phyloP scores from a whole-genome alignment of 2,329 filamentous ascomycete species.

The Alternaria gaisen region DNA sequence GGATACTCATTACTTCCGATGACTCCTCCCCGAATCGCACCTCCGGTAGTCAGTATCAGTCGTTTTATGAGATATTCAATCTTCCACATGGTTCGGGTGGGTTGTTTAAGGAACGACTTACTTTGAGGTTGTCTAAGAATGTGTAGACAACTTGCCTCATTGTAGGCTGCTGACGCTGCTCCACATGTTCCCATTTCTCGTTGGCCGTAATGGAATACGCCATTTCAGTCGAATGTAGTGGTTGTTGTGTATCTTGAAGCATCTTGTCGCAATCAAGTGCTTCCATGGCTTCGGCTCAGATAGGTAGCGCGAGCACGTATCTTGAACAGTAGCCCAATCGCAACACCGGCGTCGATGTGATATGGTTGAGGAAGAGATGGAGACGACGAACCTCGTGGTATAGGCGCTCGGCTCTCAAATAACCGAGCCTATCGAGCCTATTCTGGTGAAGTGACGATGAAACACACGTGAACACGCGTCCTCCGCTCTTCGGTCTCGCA shows the following conservation, averaged over 20 bases:
- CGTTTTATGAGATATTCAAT: neutral
- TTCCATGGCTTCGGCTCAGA: neutral
- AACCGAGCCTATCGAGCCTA: constrained; percentile 1
- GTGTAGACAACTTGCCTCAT: constrained; percentile 19
- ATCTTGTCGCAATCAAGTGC: neutral
- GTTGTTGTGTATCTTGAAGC: neutral
- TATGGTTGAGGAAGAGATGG: neutral
- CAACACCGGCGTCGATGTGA: neutral
- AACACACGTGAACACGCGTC: constrained; percentile 13
- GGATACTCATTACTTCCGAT: constrained; percentile 23
- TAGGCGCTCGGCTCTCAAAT: constrained; percentile 6
- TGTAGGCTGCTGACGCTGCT: neutral
- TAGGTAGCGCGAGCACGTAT: neutral
- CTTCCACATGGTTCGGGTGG: neutral
- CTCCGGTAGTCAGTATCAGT: constrained; percentile 17
- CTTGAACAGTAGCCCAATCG: neutral
- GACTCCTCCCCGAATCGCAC: constrained; percentile 37
- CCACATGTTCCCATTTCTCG: neutral
- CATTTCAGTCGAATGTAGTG: neutral
- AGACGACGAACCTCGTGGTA: neutral
- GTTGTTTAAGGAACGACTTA: constrained; percentile 8
- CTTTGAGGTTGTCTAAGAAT: constrained; percentile 34
- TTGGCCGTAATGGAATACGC: neutral
- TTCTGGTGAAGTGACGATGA: constrained; percentile 16
- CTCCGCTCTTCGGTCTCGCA: constrained; percentile 1